These are phyloP conservation scores for Cyberlindnera sargentensis DNA, from an alignment of 805 yeast species.

Conservation along the genomic window DNA sequence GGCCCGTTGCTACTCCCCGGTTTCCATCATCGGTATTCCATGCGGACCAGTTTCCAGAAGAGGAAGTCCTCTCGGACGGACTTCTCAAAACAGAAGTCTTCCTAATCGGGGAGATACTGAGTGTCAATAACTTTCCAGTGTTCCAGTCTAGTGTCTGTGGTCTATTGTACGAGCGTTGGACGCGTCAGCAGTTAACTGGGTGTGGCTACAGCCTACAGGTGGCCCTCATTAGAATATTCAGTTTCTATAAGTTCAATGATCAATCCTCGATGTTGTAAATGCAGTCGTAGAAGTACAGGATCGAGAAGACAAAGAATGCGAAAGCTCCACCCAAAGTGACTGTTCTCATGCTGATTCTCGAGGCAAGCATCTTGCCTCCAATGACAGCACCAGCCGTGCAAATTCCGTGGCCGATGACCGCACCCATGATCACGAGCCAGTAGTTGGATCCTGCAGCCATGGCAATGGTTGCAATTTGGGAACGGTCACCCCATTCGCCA, in stretches of 20 bases:
- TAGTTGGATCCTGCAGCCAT: constrained; percentile 97
- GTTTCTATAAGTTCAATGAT: neutral
- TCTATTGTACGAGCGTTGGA: too few species aligned
- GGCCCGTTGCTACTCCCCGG: too few species aligned
- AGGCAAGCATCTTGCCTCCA: constrained; percentile 88
- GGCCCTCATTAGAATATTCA: too few species aligned
- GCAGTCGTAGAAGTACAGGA: constrained; percentile 74
- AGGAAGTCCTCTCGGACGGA: too few species aligned
- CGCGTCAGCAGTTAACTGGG: too few species aligned
- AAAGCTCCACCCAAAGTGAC: constrained; percentile 88
- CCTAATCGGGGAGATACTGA: too few species aligned
- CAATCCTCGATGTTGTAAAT: constrained; percentile 7
- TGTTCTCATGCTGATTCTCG: constrained; percentile 82
- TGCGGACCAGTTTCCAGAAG: too few species aligned
- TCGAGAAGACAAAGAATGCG: constrained; percentile 78
- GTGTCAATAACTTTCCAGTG: too few species aligned
- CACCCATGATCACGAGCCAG: constrained; percentile 84
- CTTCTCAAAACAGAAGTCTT: too few species aligned
- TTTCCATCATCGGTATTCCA: too few species aligned
- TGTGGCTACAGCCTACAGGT: too few species aligned
- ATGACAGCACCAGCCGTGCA: constrained; percentile 89
- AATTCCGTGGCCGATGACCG: constrained; percentile 78
- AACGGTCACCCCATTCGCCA: constrained; percentile 99
- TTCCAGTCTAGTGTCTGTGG: too few species aligned
- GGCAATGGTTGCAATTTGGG: constrained; percentile 96